phyloP scores from a whole-genome alignment of 805 yeast genomes.

The Suhomyces emberorum region DNA sequence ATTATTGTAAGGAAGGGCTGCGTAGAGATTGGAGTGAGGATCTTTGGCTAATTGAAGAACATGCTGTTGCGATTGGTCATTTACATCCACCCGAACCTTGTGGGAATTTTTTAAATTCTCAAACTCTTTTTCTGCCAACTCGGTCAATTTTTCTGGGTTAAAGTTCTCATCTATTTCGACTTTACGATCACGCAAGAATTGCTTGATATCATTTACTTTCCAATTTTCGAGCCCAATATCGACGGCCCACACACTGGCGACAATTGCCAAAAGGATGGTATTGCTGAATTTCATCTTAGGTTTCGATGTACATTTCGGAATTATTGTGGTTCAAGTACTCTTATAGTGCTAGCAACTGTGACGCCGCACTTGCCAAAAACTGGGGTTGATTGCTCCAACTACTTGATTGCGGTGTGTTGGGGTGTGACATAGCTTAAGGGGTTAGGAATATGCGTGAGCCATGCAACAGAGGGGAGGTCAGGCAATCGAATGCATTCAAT shows the following conservation, averaged over 20 bases:
- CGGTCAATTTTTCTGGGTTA: constrained; percentile 20
- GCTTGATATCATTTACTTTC: constrained; percentile 21
- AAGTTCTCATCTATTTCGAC: constrained; percentile 19
- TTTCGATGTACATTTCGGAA: too few relatives aligned
- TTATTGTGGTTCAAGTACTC: too few relatives aligned
- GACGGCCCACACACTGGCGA: constrained; percentile 1
- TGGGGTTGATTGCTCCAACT: not conserved
- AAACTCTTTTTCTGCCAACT: constrained; percentile 25
- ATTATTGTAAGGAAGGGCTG: constrained; percentile 14
- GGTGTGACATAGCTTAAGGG: too few relatives aligned
- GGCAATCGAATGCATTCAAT: too few relatives aligned
- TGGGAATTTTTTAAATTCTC: constrained; percentile 14
- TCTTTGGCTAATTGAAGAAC: constrained; percentile 14
- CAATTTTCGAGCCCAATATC: constrained; percentile 1
- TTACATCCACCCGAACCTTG: constrained; percentile 7
- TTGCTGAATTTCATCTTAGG: constrained; percentile 2
- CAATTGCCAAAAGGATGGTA: not conserved
- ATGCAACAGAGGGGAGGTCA: too few relatives aligned
- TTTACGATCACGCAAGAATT: constrained; percentile 26
- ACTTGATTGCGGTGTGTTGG: too few relatives aligned
- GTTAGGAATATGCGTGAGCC: too few relatives aligned
- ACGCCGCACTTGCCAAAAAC: not conserved
- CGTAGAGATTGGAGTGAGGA: constrained; percentile 12
- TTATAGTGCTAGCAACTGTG: not conserved
- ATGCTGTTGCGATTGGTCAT: constrained; percentile 13